Percentiles rank a stretch among this genome's conserved stretches.
phyloP scores from a whole-genome alignment of 2,329 filamentous ascomycete genomes.

The Colletotrichum sidae region DNA sequence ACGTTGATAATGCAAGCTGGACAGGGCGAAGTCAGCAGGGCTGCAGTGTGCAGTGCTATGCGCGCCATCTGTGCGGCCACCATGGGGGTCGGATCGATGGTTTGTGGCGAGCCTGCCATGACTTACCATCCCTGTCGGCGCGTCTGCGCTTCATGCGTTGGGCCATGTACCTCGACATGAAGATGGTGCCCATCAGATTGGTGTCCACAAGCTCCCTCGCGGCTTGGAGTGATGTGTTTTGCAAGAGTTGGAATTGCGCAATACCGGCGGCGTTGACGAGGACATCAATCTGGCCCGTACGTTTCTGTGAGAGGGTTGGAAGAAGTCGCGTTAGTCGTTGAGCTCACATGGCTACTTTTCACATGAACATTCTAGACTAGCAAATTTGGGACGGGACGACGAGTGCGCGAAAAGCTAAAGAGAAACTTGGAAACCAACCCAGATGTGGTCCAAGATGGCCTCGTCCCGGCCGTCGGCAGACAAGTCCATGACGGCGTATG shows the following conservation, averaged over 20 bases:
- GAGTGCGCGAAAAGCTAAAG: background rate
- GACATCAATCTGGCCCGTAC: constrained; percentile 57
- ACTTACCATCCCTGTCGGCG: constrained; percentile 42
- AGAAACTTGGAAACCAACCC: constrained; percentile 20
- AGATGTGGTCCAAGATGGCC: constrained; percentile 34
- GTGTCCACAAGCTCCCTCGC: constrained; percentile 72
- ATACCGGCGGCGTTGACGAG: constrained; percentile 86
- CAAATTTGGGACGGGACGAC: too few species aligned
- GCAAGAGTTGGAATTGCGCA: constrained; percentile 73
- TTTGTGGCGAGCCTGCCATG: constrained; percentile 25
- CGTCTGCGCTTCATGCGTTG: constrained; percentile 56
- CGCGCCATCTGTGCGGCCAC: constrained; percentile 9
- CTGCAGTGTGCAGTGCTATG: constrained; percentile 4
- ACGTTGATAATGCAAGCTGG: constrained; percentile 83
- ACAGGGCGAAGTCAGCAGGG: constrained; percentile 26
- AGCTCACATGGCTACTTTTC: background rate
- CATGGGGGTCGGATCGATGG: constrained; percentile 16
- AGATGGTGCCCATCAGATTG: constrained; percentile 77
- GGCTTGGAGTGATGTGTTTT: constrained; percentile 60
- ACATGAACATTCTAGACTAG: background rate
- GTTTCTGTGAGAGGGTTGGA: constrained; percentile 8
- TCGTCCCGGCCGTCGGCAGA: constrained; percentile 31
- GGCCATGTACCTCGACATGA: constrained; percentile 66
- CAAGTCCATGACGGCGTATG: constrained; percentile 38
- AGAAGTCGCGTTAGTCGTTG: constrained; percentile 7